Conservation (phyloP, 768 basidiomycete species). For the Rhodotorula paludigena region DNA sequence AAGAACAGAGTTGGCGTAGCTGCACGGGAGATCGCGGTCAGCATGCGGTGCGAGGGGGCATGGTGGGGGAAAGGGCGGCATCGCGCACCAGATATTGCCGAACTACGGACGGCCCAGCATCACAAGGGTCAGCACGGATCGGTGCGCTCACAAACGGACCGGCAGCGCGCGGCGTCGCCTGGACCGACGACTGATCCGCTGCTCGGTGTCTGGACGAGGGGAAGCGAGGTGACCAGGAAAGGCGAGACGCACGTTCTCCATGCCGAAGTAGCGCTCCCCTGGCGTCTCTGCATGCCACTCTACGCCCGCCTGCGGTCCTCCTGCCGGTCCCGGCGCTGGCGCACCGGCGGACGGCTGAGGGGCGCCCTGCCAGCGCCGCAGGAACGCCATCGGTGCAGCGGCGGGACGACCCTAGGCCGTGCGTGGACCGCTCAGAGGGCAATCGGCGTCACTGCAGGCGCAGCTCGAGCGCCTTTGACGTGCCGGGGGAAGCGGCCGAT, state of each 20-base stretch:
- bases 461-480: too few relatives aligned
- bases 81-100: conserved; percentile 83
- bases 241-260: conserved; percentile 75
- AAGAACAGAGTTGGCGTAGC: conserved; percentile 98
- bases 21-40: conserved; percentile 3
- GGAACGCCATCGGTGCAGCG: conserved; percentile 17
- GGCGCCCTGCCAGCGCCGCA: conserved; percentile 3
- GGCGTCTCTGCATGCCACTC: conserved; percentile 30
- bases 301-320: neutral
- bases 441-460: too few relatives aligned
- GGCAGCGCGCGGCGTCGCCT: too few relatives aligned
- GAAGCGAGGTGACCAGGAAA: too few relatives aligned
- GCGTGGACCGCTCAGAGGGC: too few relatives aligned
- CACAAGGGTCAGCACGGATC: neutral
- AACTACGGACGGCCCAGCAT: conserved; percentile 55
- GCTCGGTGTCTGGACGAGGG: neutral
- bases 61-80: conserved; percentile 4
- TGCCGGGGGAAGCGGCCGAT: too few relatives aligned
- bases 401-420: neutral
- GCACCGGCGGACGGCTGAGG: neutral
- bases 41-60: neutral
- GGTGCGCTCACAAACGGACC: too few relatives aligned
- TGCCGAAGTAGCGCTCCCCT: conserved; percentile 62
- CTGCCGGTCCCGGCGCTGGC: neutral
- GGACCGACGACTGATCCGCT: neutral